Evolutionary conservation across 2,329 filamentous ascomycete species (phyloP), one percentile per base, ranked within the genome.

Genomic region (Fusarium sororula): DNA sequence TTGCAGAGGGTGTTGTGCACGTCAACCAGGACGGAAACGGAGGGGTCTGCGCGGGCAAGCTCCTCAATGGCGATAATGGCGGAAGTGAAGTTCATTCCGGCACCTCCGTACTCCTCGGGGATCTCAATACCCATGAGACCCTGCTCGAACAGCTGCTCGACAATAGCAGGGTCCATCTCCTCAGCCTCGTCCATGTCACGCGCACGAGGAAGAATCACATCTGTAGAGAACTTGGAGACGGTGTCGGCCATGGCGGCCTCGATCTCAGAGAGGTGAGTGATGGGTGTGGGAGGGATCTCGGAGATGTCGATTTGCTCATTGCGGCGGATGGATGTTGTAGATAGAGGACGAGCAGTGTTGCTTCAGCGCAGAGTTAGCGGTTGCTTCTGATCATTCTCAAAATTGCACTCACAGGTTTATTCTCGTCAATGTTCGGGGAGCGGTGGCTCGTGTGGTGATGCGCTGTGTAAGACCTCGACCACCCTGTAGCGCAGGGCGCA

Each of bases 1-100:
- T 98, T 98, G 83, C 98, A 96, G 58, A 99, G 88, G 2, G 96
- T 99, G 85, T 99, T 99, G 88, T 99, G 96, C 28, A 99, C 96
- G 83, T 99, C 96, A 65, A 95, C 94, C 86, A 99, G 85, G 72
- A 99, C 96, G 80, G 94, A 96, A 72, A 99, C 96, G 75, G 94
- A 97, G 45, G 96, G 96, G 80, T 99, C 96, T 24, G 97, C 93
- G 65, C 95, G 90, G 2, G 96, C 96, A 70, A 99, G 87, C 87
- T 99, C 96, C 85, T 99, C 96, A 78, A 99, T 99, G 35, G 94
- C 96, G 50, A 99, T 92, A 81, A 99, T 98, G 70, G 95, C 96
- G 2, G 95, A 87, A 2, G 96, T 98, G 85, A 99, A 99, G 89
- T 98, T 98, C 96, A 99, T 98, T 77, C 95, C 96, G 0, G 96